Conservation (phyloP, 1,139 yeast genomes). For the Scheffersomyces quercinus region DNA sequence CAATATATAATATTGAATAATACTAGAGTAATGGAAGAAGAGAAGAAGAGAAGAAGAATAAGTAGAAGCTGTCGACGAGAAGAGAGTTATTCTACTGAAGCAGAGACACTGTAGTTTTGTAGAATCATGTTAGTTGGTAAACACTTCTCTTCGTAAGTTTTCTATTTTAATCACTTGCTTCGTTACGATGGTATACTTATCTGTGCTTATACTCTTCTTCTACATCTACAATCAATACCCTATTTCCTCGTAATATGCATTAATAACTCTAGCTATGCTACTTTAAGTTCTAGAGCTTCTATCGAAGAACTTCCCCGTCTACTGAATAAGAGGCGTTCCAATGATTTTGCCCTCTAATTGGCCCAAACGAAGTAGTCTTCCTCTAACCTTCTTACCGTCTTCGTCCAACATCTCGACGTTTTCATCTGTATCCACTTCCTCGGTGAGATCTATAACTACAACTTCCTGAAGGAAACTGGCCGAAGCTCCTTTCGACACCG, state of each 20-base stretch:
- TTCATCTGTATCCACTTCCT: constrained; percentile 13
- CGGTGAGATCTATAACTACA: constrained; percentile 49
- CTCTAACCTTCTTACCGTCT: constrained; percentile 34
- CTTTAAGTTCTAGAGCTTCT: no score
- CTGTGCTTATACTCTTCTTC: no score
- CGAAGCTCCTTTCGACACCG: constrained; percentile 72
- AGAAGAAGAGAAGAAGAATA: no score
- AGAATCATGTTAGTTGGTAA: neutral
- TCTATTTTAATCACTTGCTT: no score
- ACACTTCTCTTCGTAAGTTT: no score
- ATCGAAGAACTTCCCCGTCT: neutral
- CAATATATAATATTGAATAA: neutral
- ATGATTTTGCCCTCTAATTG: constrained; percentile 58
- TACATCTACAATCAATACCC: no score
- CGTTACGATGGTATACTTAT: no score
- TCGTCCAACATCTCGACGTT: constrained; percentile 35
- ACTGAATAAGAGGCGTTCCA: constrained; percentile 43
- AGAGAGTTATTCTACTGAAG: neutral
- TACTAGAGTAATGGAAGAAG: neutral
- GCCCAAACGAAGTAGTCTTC: constrained; percentile 60
- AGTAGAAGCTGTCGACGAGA: no score
- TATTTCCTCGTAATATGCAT: no score
- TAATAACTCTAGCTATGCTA: no score
- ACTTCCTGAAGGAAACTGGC: constrained; percentile 76
- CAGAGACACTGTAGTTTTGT: neutral